phyloP scores from a whole-genome alignment of 768 basidiomycete genomes.

The Collybia sp. region DNA sequence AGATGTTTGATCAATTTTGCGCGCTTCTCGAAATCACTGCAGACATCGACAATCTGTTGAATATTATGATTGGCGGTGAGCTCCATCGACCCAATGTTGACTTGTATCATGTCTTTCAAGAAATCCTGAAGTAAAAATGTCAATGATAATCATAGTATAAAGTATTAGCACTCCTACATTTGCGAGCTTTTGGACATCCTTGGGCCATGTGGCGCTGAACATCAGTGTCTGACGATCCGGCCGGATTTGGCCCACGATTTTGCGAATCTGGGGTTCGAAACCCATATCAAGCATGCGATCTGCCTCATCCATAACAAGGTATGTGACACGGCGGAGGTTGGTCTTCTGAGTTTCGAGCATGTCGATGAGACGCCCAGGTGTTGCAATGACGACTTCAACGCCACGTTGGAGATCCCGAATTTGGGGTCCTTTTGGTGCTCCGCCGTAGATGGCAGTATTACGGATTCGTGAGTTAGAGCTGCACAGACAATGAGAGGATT shows the following conservation, averaged over 20 bases:
- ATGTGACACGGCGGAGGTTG: constrained; percentile 93
- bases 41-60: constrained; percentile 91
- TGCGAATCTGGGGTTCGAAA: constrained; percentile 99
- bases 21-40: constrained; percentile 97
- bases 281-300: constrained; percentile 99
- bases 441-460: constrained; percentile 98
- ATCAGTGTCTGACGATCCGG: constrained; percentile 98
- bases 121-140: constrained; percentile 64
- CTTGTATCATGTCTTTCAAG: constrained; percentile 93
- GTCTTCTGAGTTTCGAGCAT: constrained; percentile 98
- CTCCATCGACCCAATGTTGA: constrained; percentile 98
- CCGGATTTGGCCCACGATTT: constrained; percentile 95
- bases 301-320: constrained; percentile 98
- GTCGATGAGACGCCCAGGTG: constrained; percentile 98
- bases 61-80: constrained; percentile 98
- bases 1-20: constrained; percentile 94
- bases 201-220: constrained; percentile 99
- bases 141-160: background rate
- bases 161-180: constrained; percentile 42
- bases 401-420: constrained; percentile 97
- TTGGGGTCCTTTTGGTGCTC: constrained; percentile 97
- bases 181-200: constrained; percentile 97
- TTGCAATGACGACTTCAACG: constrained; percentile 98
- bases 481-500: constrained; percentile 1
- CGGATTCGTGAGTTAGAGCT: constrained; percentile 92